These are phyloP conservation scores for Podila minutissima DNA, from an alignment of 192 early-diverging fungal genomes.

Conservation along the genomic window DNA sequence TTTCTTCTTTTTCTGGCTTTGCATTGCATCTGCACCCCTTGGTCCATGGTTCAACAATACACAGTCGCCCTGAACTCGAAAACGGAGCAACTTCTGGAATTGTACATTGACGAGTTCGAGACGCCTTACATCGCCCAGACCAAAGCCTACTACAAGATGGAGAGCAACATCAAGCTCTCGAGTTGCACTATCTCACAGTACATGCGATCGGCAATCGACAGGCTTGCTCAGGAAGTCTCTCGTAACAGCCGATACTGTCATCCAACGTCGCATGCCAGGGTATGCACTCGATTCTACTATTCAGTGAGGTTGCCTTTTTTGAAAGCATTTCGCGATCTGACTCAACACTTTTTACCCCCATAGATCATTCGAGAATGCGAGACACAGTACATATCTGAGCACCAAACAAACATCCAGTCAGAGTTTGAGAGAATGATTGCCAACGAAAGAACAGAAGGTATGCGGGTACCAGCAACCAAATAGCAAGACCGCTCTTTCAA, in stretches of 20 bases:
- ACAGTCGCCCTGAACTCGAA: conserved; percentile 70
- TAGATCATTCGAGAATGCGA: conserved; percentile 78
- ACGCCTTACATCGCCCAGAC: conserved; percentile 73
- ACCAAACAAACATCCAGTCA: conserved; percentile 67
- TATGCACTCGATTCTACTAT: conserved; percentile 20
- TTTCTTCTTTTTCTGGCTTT: conserved; percentile 14
- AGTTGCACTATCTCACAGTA: conserved; percentile 71
- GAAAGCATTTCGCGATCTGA: not conserved
- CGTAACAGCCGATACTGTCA: conserved; percentile 73
- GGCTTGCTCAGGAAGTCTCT: conserved; percentile 69
- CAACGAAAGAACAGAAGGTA: conserved; percentile 68
- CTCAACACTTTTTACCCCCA: not conserved
- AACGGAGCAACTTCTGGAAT: conserved; percentile 69
- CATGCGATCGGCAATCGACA: conserved; percentile 68
- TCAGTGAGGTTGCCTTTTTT: too few species aligned
- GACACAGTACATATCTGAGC: conserved; percentile 75
- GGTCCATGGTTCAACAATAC: not conserved
- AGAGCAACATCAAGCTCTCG: conserved; percentile 68
- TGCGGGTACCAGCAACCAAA: not conserved
- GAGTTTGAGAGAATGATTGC: conserved; percentile 79
- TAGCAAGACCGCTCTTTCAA: too few species aligned
- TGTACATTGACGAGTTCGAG: conserved; percentile 88
- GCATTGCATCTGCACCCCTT: not conserved
- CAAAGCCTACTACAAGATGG: conserved; percentile 72
- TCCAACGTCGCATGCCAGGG: conserved; percentile 70